A percentile compares a stretch with the other conserved stretches of the same genome.
These are phyloP conservation scores for Aquilaria yunnanensis DNA, from an alignment of 345 rosid genomes.

Conservation along the genomic window DNA sequence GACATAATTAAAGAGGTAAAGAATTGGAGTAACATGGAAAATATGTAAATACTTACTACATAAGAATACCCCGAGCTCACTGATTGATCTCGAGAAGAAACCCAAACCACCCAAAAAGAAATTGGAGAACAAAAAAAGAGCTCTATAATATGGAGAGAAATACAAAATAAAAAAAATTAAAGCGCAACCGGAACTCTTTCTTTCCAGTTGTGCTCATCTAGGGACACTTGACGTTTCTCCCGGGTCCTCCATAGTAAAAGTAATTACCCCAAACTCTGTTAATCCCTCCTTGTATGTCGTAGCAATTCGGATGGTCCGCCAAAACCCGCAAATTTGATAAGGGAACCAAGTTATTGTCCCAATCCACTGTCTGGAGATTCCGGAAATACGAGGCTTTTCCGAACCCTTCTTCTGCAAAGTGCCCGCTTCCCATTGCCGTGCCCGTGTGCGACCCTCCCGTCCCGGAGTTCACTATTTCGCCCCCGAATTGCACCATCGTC, in stretches of 20 bases:
- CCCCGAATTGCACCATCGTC: conserved; percentile 94
- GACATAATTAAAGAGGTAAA: conserved; percentile 6
- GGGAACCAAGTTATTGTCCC: conserved; percentile 90
- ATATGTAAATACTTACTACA: conserved; percentile 14
- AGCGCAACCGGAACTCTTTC: conserved; percentile 6
- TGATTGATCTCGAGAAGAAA: conserved; percentile 27
- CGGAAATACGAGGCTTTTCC: conserved; percentile 88
- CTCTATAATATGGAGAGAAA: conserved; percentile 8
- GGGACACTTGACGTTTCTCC: conserved; percentile 80
- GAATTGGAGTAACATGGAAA: conserved; percentile 23
- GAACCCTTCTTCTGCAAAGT: conserved; percentile 88
- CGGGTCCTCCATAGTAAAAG: conserved; percentile 96
- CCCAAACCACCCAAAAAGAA: conserved; percentile 32
- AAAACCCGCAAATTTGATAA: conserved; percentile 50
- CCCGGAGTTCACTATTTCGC: conserved; percentile 75
- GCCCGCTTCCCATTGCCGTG: conserved; percentile 98
- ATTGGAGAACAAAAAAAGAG: conserved; percentile 4
- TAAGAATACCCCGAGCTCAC: conserved; percentile 28
- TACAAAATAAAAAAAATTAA: conserved; percentile 10
- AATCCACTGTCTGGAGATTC: conserved; percentile 82
- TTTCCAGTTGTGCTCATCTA: conserved; percentile 17
- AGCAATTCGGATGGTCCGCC: conserved; percentile 90
- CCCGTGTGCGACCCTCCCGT: conserved; percentile 76
- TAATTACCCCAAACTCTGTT: conserved; percentile 90
- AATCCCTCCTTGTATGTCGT: conserved; percentile 75